Percentiles rank a stretch among this genome's conserved stretches.
Conservation (phyloP, 768 basidiomycete species). For the Coprinopsis strossmayeri region DNA sequence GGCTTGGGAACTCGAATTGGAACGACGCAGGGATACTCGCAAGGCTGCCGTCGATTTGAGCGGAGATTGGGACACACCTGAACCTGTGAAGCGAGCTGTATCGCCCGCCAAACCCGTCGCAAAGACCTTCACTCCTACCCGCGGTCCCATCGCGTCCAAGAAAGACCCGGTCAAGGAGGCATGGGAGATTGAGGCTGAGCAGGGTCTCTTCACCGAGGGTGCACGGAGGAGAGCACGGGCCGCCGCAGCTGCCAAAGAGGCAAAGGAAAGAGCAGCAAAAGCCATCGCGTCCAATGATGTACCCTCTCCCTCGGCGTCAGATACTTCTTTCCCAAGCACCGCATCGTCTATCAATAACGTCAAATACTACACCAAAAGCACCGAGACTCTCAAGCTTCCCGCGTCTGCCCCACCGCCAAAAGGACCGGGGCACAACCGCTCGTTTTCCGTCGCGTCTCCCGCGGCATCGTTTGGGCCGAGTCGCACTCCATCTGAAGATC, state of each 20-base stretch:
- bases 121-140: slow-evolving; percentile 9
- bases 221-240: slow-evolving; percentile 61
- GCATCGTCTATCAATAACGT: slow-evolving; percentile 39
- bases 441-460: slow-evolving; percentile 49
- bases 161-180: slow-evolving; percentile 49
- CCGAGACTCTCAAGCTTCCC: slow-evolving; percentile 61
- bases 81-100: slow-evolving; percentile 9
- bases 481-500: slow-evolving; percentile 26
- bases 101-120: slow-evolving; percentile 6
- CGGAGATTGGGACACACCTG: slow-evolving; percentile 23
- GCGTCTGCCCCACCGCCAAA: slow-evolving; percentile 50
- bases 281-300: neutral
- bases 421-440: slow-evolving; percentile 43
- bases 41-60: slow-evolving; percentile 22
- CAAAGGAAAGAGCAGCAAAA: slow-evolving; percentile 6
- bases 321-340: slow-evolving; percentile 17
- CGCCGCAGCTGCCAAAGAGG: slow-evolving; percentile 31
- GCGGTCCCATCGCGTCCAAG: neutral
- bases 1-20: slow-evolving; percentile 74
- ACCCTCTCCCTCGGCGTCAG: neutral
- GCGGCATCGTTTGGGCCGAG: slow-evolving; percentile 17
- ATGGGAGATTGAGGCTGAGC: slow-evolving; percentile 81
- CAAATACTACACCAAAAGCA: slow-evolving; percentile 52
- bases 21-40: slow-evolving; percentile 43
- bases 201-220: slow-evolving; percentile 69